These are phyloP conservation scores for Blepharisma stoltei DNA, from an alignment of 73 alveolate species.

Conservation along the genomic window DNA sequence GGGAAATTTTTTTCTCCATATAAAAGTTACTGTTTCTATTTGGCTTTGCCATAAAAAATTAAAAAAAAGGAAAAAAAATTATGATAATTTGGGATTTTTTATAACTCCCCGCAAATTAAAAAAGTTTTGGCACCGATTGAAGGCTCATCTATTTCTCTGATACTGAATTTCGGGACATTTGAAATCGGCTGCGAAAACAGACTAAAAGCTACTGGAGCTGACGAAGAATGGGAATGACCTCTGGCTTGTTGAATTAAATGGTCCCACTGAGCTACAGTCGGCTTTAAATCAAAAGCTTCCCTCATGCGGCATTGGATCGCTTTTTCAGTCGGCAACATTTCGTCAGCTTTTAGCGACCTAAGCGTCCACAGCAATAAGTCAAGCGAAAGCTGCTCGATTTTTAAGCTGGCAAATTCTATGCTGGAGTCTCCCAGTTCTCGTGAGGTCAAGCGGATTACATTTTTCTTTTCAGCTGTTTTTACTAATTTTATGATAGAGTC, in stretches of 20 bases:
- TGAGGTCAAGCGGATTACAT: background rate
- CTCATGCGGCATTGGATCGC: slow-evolving; percentile 56
- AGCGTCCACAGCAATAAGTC: slow-evolving; percentile 60
- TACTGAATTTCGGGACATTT: background rate
- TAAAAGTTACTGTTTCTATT: no score
- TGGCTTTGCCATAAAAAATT: no score
- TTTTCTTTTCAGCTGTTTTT: background rate
- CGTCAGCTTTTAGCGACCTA: slow-evolving; percentile 45
- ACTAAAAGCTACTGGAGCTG: slow-evolving; percentile 8
- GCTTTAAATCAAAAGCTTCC: slow-evolving; percentile 61
- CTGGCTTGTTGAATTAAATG: slow-evolving; percentile 35
- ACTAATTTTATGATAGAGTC: background rate
- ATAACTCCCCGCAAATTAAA: no score
- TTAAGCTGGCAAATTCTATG: background rate
- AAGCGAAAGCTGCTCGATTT: slow-evolving; percentile 16
- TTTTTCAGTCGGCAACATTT: slow-evolving; percentile 64
- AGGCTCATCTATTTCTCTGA: slow-evolving; percentile 18
- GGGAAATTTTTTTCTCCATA: no score
- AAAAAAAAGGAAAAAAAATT: no score
- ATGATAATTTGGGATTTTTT: no score
- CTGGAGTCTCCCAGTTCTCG: background rate
- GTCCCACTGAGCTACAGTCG: slow-evolving; percentile 51
- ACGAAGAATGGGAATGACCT: background rate
- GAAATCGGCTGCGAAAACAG: background rate
- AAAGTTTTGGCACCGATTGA: background rate